phyloP scores from a whole-genome alignment of 2,329 filamentous ascomycete species.

The Cercospora beticola region DNA sequence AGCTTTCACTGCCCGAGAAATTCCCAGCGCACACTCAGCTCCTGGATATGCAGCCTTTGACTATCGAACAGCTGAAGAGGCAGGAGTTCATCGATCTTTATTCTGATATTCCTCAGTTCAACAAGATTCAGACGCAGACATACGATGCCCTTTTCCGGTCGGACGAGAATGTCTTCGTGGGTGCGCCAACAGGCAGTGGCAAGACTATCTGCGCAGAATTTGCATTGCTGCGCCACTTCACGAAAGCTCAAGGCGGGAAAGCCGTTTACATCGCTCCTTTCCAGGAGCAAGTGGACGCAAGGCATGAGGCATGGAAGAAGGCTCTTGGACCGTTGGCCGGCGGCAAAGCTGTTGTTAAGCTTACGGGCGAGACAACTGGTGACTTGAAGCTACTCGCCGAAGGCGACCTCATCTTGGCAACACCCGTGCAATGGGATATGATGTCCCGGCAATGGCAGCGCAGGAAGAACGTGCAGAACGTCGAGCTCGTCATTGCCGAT shows the following conservation, averaged over 20 bases:
- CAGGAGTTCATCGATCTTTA: constrained; percentile 81
- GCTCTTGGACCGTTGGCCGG: constrained; percentile 70
- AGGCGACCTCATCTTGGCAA: constrained; percentile 87
- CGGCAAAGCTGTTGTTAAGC: constrained; percentile 86
- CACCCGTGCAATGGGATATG: constrained; percentile 92
- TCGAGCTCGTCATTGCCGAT: constrained; percentile 90
- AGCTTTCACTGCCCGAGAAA: constrained; percentile 88
- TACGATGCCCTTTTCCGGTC: constrained; percentile 91
- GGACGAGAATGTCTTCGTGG: constrained; percentile 91
- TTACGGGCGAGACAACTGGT: constrained; percentile 87
- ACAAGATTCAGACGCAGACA: constrained; percentile 94
- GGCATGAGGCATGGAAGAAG: constrained; percentile 80
- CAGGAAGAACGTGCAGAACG: constrained; percentile 88
- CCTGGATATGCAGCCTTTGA: constrained; percentile 86
- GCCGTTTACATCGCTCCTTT: constrained; percentile 94
- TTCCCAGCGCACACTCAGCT: constrained; percentile 93
- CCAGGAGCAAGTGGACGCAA: constrained; percentile 84
- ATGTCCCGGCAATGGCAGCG: constrained; percentile 95
- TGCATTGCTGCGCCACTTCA: constrained; percentile 85
- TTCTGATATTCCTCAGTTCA: constrained; percentile 82
- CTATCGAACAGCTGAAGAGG: constrained; percentile 82
- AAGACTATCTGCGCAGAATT: constrained; percentile 98
- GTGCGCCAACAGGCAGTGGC: constrained; percentile 88
- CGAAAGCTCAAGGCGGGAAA: constrained; percentile 66
- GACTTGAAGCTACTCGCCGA: constrained; percentile 86